Percentiles rank a stretch among this genome's conserved stretches.
phyloP scores from a whole-genome alignment of 805 yeast species.

The Candida orba region DNA sequence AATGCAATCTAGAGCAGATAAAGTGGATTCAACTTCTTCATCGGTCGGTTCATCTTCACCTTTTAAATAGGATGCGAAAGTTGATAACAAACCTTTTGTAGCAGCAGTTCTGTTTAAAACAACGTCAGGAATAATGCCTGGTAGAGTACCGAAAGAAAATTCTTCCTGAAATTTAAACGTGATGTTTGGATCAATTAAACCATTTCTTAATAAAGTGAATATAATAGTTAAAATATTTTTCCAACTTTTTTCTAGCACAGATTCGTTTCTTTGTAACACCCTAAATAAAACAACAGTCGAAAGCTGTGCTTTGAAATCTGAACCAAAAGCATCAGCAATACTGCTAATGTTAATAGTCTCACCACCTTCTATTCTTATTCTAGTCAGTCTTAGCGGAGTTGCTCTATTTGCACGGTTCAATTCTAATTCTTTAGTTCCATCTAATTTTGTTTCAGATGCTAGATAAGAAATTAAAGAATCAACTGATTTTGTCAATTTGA shows the following conservation, averaged over 20 bases:
- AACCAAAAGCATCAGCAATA: slow-evolving; percentile 75
- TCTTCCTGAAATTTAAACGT: slow-evolving; percentile 59
- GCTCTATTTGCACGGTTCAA: slow-evolving; percentile 2
- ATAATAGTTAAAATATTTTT: slow-evolving; percentile 48
- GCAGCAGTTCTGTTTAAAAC: slow-evolving; percentile 57
- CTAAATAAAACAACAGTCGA: slow-evolving; percentile 82
- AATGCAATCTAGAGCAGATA: slow-evolving; percentile 78
- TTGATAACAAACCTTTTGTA: slow-evolving; percentile 76
- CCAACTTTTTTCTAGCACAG: slow-evolving; percentile 47
- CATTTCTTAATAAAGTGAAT: slow-evolving; percentile 61
- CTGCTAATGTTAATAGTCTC: slow-evolving; percentile 64
- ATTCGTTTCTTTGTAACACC: slow-evolving; percentile 53
- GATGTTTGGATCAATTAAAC: slow-evolving; percentile 58
- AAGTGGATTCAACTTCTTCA: slow-evolving; percentile 82
- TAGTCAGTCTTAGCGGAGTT: slow-evolving; percentile 15
- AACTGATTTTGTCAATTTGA: slow-evolving; percentile 45
- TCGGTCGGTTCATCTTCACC: slow-evolving; percentile 96
- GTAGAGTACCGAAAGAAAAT: slow-evolving; percentile 44
- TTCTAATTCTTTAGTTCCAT: slow-evolving; percentile 26
- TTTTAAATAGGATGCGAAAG: slow-evolving; percentile 86
- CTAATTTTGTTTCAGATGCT: slow-evolving; percentile 61
- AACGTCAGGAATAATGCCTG: slow-evolving; percentile 59
- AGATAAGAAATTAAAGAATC: slow-evolving; percentile 63
- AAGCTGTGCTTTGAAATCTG: slow-evolving; percentile 86
- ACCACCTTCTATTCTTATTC: slow-evolving; percentile 22